phyloP scores from a whole-genome alignment of 441 rosid genomes.

The Erodium texanum region DNA sequence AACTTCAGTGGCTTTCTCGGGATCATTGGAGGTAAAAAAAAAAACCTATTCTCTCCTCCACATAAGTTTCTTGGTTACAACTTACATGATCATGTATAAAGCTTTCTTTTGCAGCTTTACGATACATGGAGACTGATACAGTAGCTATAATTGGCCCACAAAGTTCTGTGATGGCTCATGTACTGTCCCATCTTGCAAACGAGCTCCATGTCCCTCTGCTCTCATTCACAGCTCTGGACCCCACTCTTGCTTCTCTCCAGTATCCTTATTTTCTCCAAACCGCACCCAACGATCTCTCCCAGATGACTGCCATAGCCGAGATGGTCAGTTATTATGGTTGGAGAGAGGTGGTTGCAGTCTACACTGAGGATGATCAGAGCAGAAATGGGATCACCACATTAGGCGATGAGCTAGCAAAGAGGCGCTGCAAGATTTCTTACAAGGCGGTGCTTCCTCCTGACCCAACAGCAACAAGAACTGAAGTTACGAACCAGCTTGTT shows the following conservation, averaged over 20 bases:
- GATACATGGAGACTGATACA: slow-evolving; percentile 59
- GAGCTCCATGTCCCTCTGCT: slow-evolving; percentile 63
- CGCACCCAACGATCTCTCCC: slow-evolving; percentile 59
- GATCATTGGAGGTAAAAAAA: slow-evolving; percentile 48
- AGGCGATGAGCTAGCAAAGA: slow-evolving; percentile 59
- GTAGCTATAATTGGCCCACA: slow-evolving; percentile 83
- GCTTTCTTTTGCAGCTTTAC: slow-evolving; percentile 40
- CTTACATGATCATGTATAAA: too few relatives aligned
- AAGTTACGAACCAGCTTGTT: slow-evolving; percentile 52
- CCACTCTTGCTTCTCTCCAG: slow-evolving; percentile 65
- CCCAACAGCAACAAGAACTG: slow-evolving; percentile 36
- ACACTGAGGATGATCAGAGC: slow-evolving; percentile 48
- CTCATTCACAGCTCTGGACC: slow-evolving; percentile 77
- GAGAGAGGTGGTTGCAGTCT: slow-evolving; percentile 80
- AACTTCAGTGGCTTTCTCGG: slow-evolving; percentile 43
- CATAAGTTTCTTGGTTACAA: too few relatives aligned
- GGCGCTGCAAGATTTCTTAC: slow-evolving; percentile 55
- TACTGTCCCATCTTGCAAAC: slow-evolving; percentile 49
- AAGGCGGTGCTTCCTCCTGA: slow-evolving; percentile 52
- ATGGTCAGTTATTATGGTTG: slow-evolving; percentile 52
- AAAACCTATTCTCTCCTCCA: too few relatives aligned
- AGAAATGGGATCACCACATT: slow-evolving; percentile 36
- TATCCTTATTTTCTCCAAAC: slow-evolving; percentile 79
- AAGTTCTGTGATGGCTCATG: slow-evolving; percentile 65
- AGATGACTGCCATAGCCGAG: slow-evolving; percentile 78